Percentiles rank a stretch among this genome's conserved stretches.
Conservation (phyloP, 1,139 yeast genomes). For the Magnusiomyces suaveolens region DNA sequence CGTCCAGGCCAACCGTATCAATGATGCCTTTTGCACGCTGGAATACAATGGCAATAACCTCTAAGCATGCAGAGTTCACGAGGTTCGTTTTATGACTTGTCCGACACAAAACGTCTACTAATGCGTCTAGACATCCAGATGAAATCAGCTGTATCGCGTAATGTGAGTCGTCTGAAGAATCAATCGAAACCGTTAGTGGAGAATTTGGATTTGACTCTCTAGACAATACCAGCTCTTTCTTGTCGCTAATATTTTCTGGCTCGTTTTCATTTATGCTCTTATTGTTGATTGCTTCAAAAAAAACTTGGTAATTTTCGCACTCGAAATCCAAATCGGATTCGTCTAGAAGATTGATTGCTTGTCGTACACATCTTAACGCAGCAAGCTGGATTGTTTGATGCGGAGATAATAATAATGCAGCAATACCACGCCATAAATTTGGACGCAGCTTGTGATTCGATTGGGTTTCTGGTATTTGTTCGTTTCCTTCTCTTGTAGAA, state of each 20-base stretch:
- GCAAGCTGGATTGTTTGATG: constrained; percentile 47
- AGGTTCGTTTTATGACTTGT: constrained; percentile 50
- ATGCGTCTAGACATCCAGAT: constrained; percentile 43
- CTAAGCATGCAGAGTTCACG: constrained; percentile 68
- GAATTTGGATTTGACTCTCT: constrained; percentile 38
- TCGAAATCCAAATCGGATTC: constrained; percentile 3
- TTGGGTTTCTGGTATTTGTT: neutral
- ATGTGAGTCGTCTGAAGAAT: constrained; percentile 25
- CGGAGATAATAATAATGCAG: constrained; percentile 26
- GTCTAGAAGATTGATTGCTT: constrained; percentile 35
- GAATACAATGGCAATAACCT: constrained; percentile 33
- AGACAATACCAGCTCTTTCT: neutral
- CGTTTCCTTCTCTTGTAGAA: neutral
- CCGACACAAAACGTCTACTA: constrained; percentile 44
- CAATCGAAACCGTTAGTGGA: constrained; percentile 1
- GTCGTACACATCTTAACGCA: constrained; percentile 33
- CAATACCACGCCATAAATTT: constrained; percentile 17
- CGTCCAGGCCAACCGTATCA: neutral
- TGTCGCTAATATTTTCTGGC: neutral
- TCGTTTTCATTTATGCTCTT: neutral
- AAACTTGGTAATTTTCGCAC: neutral
- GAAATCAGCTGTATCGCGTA: constrained; percentile 38
- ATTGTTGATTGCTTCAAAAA: constrained; percentile 35
- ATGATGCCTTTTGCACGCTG: constrained; percentile 6
- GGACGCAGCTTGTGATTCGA: neutral